Evolutionary conservation across 164 flowering plant species (phyloP).

Genomic region (Brasenia schreberi): DNA sequence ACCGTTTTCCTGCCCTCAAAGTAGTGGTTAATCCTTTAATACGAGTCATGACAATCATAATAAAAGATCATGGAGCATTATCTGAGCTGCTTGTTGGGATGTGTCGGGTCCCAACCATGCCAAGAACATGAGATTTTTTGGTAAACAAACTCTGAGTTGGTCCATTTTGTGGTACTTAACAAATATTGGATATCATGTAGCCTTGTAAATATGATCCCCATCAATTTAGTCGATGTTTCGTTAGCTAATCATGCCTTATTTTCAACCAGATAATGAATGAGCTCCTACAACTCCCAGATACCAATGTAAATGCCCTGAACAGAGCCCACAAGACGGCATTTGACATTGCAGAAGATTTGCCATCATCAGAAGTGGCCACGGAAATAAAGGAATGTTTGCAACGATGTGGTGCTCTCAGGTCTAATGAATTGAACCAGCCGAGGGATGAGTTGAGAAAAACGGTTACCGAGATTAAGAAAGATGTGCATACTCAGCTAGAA

Average conservation of each 20-base stretch:
- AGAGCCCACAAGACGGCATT: constrained; percentile 65
- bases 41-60: no score
- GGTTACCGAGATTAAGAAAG: constrained; percentile 56
- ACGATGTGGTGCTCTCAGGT: constrained; percentile 45
- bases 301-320: constrained; percentile 59
- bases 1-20: no score
- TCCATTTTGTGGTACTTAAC: no score
- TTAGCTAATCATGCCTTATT: background rate
- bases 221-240: background rate
- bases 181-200: no score
- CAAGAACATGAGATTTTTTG: no score
- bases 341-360: constrained; percentile 60
- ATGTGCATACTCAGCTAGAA: constrained; percentile 67
- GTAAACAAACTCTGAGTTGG: no score
- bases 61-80: no score
- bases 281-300: constrained; percentile 42
- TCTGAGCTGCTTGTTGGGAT: no score
- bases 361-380: constrained; percentile 44
- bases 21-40: no score
- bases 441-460: constrained; percentile 64
- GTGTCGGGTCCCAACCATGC: no score
- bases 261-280: constrained; percentile 40
- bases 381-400: constrained; percentile 41
- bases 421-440: constrained; percentile 67
- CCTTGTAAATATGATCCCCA: no score